Conservation (phyloP, 345 rosid genomes). For the Citrus australasica region DNA sequence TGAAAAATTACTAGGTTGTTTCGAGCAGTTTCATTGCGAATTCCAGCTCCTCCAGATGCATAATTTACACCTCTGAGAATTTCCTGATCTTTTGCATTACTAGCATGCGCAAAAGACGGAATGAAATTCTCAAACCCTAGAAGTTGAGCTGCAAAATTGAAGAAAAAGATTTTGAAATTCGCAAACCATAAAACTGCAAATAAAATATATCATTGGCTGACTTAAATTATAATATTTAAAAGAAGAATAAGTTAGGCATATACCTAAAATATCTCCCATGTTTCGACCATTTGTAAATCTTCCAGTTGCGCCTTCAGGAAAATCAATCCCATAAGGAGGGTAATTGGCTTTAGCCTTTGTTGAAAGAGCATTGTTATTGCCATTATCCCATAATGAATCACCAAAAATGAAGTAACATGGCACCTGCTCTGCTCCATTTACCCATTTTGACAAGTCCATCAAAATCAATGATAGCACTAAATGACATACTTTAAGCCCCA, state of each 20-base stretch:
- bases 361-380: slow-evolving; percentile 52
- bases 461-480: too few species aligned
- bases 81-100: slow-evolving; percentile 3
- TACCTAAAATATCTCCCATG: slow-evolving; percentile 47
- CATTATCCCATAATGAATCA: slow-evolving; percentile 59
- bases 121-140: slow-evolving; percentile 37
- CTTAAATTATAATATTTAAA: neutral
- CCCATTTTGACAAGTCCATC: too few species aligned
- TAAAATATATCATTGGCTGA: too few species aligned
- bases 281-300: slow-evolving; percentile 59
- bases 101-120: slow-evolving; percentile 21
- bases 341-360: slow-evolving; percentile 56
- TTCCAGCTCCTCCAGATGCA: slow-evolving; percentile 6
- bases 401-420: slow-evolving; percentile 40
- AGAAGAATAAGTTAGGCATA: neutral
- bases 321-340: slow-evolving; percentile 59
- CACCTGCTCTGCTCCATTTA: too few species aligned
- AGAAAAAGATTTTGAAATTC: too few species aligned
- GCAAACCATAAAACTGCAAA: too few species aligned
- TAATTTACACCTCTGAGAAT: slow-evolving; percentile 1
- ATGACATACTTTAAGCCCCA: too few species aligned
- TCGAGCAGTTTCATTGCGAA: neutral
- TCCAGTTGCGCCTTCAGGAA: slow-evolving; percentile 49
- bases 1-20: neutral
- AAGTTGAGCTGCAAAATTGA: slow-evolving; percentile 28